Conservation (phyloP, 306 rosid species). For the Prosopis cineraria region DNA sequence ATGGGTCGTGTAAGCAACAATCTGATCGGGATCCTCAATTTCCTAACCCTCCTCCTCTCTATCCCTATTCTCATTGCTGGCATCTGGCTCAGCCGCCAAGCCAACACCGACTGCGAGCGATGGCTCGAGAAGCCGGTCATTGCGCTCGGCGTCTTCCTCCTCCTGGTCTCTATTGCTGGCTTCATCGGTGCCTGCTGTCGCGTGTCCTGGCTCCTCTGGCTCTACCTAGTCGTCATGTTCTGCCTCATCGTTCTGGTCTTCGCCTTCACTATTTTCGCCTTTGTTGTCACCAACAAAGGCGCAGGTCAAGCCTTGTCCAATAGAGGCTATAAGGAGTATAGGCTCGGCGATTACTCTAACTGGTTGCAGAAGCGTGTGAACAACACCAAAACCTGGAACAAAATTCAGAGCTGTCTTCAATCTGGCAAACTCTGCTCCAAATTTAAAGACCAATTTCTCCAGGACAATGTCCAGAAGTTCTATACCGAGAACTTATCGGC, state of each 20-base stretch:
- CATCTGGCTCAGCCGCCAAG: slow-evolving; percentile 63
- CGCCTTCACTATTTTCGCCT: slow-evolving; percentile 58
- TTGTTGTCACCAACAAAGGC: slow-evolving; percentile 69
- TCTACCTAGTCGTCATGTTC: slow-evolving; percentile 74
- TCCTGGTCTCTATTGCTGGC: slow-evolving; percentile 68
- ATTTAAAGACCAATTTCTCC: slow-evolving; percentile 26
- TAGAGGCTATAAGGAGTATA: slow-evolving; percentile 65
- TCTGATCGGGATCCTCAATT: slow-evolving; percentile 58
- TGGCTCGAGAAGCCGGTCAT: slow-evolving; percentile 63
- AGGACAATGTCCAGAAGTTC: slow-evolving; percentile 35
- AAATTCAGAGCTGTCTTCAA: slow-evolving; percentile 61
- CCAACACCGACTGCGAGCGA: slow-evolving; percentile 55
- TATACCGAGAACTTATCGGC: slow-evolving; percentile 52
- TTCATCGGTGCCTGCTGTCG: slow-evolving; percentile 70
- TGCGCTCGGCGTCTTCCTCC: slow-evolving; percentile 59
- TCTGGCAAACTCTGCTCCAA: slow-evolving; percentile 57
- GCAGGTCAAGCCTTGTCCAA: slow-evolving; percentile 50
- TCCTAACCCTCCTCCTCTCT: slow-evolving; percentile 59
- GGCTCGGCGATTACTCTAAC: slow-evolving; percentile 70
- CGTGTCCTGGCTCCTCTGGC: slow-evolving; percentile 71
- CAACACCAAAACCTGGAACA: slow-evolving; percentile 49
- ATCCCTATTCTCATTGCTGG: slow-evolving; percentile 67
- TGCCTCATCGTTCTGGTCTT: slow-evolving; percentile 60
- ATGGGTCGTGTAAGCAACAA: slow-evolving; percentile 61
- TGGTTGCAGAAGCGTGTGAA: slow-evolving; percentile 76